Evolutionary conservation across 2,329 filamentous ascomycete species (phyloP).

Genomic region (Fusarium algeriense): DNA sequence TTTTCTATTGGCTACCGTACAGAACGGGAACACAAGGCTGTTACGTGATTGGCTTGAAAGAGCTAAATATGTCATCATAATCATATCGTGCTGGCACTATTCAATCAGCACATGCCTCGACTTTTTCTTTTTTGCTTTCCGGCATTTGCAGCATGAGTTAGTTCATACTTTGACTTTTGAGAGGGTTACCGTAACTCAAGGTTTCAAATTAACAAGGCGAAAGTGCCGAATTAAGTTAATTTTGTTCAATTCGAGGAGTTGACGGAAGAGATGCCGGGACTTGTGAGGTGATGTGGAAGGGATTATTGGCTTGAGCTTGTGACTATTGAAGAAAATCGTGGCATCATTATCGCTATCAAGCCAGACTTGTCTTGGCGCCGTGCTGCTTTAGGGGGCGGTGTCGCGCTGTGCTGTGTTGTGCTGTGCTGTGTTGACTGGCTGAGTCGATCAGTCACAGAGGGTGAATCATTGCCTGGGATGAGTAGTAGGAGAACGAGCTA

Average conservation of each 20-base stretch:
- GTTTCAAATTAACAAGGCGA: conserved; percentile 9
- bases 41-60: conserved; percentile 34
- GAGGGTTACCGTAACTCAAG: conserved; percentile 1
- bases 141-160: conserved; percentile 16
- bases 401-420: conserved; percentile 4
- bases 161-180: conserved; percentile 8
- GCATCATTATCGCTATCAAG: conserved; percentile 40
- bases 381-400: conserved; percentile 36
- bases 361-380: conserved; percentile 39
- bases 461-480: conserved; percentile 20
- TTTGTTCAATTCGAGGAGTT: neutral
- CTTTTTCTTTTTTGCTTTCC: neutral
- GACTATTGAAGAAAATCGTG: conserved; percentile 38
- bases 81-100: conserved; percentile 34
- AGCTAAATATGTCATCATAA: conserved; percentile 44
- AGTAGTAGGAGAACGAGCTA: conserved; percentile 31
- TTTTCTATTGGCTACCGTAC: conserved; percentile 24
- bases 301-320: conserved; percentile 22
- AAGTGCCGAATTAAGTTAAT: conserved; percentile 6
- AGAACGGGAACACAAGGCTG: conserved; percentile 20
- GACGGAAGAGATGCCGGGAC: neutral
- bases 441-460: conserved; percentile 28
- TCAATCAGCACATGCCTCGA: conserved; percentile 41
- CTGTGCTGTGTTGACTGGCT: conserved; percentile 10
- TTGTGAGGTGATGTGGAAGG: conserved; percentile 13